phyloP scores from a whole-genome alignment of 768 basidiomycete species.

The Coprinopsis sp. region DNA sequence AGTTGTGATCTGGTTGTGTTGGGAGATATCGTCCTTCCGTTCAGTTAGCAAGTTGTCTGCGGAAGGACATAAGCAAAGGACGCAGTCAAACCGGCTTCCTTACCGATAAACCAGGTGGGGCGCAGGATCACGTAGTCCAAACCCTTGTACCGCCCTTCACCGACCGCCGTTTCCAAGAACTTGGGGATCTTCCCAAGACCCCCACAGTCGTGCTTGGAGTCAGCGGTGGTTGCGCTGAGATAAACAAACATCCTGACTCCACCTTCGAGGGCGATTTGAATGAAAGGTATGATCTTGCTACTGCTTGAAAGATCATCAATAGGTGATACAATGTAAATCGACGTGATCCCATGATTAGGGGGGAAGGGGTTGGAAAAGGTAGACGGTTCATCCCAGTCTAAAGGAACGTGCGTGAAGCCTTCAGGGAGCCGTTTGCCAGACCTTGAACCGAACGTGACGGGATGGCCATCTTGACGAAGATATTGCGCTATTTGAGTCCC shows the following conservation, averaged over 20 bases:
- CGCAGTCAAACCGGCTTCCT: constrained; percentile 2
- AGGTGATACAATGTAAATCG: constrained; percentile 28
- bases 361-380: constrained; percentile 9
- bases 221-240: constrained; percentile 15
- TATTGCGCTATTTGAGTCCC: constrained; percentile 15
- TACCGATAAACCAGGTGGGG: constrained; percentile 24
- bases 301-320: constrained; percentile 10
- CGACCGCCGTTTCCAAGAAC: constrained; percentile 14
- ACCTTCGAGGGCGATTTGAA: constrained; percentile 21
- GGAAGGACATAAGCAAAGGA: not conserved
- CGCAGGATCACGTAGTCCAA: constrained; percentile 20
- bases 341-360: constrained; percentile 17
- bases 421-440: constrained; percentile 13
- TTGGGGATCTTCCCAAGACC: constrained; percentile 15
- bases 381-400: constrained; percentile 32
- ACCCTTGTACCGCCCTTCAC: too few species aligned
- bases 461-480: constrained; percentile 13
- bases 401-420: constrained; percentile 19
- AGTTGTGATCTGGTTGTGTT: constrained; percentile 13
- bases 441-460: constrained; percentile 18
- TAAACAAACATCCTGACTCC: constrained; percentile 25
- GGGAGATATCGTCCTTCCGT: not conserved
- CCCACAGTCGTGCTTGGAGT: not conserved
- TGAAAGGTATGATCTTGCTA: constrained; percentile 21
- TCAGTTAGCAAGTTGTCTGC: constrained; percentile 3